Conservation (phyloP, 2,329 filamentous ascomycete species). For the Cercospora sp. region DNA sequence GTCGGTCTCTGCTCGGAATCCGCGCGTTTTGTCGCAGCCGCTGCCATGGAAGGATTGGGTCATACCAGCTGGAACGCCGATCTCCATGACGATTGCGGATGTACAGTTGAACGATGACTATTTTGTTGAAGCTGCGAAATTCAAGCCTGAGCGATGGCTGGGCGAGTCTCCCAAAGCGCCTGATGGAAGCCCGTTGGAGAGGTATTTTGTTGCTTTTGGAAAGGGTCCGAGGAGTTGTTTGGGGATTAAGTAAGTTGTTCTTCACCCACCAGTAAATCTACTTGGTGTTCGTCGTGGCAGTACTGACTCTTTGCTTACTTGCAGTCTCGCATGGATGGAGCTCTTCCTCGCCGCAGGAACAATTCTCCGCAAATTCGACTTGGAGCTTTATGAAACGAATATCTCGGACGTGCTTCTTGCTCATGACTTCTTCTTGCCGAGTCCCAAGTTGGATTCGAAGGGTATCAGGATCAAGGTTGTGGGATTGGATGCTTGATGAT, state of each 20-base stretch:
- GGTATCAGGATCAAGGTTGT: slow-evolving; percentile 26
- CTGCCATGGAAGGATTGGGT: slow-evolving; percentile 25
- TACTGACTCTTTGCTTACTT: slow-evolving; percentile 2
- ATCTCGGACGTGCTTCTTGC: slow-evolving; percentile 22
- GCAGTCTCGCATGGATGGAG: slow-evolving; percentile 31
- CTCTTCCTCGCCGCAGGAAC: slow-evolving; percentile 27
- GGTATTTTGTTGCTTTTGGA: slow-evolving; percentile 42
- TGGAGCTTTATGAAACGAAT: slow-evolving; percentile 28
- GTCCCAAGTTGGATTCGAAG: slow-evolving; percentile 28
- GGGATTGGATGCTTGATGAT: neutral
- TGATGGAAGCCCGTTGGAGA: slow-evolving; percentile 30
- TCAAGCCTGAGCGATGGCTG: slow-evolving; percentile 42
- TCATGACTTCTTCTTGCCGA: slow-evolving; percentile 28
- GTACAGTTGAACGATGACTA: slow-evolving; percentile 38
- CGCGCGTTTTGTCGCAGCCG: slow-evolving; percentile 24
- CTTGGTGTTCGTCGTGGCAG: too few relatives aligned
- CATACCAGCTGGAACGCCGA: slow-evolving; percentile 31
- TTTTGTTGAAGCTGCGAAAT: slow-evolving; percentile 36
- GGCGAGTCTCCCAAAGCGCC: slow-evolving; percentile 24
- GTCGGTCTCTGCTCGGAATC: slow-evolving; percentile 26
- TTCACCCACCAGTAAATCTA: too few relatives aligned
- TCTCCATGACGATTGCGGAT: slow-evolving; percentile 37
- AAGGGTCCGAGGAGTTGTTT: slow-evolving; percentile 39
- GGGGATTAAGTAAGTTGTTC: slow-evolving; percentile 25
- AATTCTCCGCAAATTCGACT: slow-evolving; percentile 25